Base-by-base conservation (phyloP, 106 monocot species). In the Triglochin maritima region DNA sequence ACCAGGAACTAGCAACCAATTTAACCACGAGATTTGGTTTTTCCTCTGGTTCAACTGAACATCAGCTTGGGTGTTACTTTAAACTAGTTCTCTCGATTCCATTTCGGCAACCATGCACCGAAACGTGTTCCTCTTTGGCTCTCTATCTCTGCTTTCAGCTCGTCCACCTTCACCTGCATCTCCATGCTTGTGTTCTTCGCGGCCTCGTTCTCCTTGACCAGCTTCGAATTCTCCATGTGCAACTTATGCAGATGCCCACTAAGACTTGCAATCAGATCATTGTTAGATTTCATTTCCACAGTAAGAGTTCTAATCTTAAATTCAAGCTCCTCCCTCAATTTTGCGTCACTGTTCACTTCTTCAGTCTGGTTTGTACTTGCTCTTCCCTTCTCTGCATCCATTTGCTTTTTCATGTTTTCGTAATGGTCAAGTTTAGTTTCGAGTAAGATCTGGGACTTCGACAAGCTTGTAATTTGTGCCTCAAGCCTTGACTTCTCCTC, bases 81-180 rank as follows among this genome's bases (percentile, higher is more conserved):
- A 29, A 29, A 29, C 29, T 29, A 29, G 29, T 29, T 29, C 1
- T 29, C 29, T 29, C 29, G 29, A 29, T 29, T 29, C 29, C 29
- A 29, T 29, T 29, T 29, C 1, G 29, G 29, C 29, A 29, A 29
- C 29, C 29, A 29, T 29, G 29, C 29, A 29, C 29, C 29, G 29
- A 29, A 1, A 29, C 29, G 29, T 41, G 59, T 17, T 4, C 62
- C 56, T 52, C 70, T 85, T 73, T 94, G 87, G 50, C 43, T 75
- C 49, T 83, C 94, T 6, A 83, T 68, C 60, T 83, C 85, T 4
- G 69, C 79, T 62, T 94, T 82, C 12, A 94, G 77, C 62, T 80
- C 84, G 15, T 60, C 74, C 16, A 86, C 74, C 9, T 68, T 44
- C 12, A 6, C 62, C 15, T n/a, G 58, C 44, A 84, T 65, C 11